A percentile compares a stretch with the other conserved stretches of the same genome.
Evolutionary conservation across 2,329 filamentous ascomycete species (phyloP).

Genomic region (Aspergillus brasiliensis): DNA sequence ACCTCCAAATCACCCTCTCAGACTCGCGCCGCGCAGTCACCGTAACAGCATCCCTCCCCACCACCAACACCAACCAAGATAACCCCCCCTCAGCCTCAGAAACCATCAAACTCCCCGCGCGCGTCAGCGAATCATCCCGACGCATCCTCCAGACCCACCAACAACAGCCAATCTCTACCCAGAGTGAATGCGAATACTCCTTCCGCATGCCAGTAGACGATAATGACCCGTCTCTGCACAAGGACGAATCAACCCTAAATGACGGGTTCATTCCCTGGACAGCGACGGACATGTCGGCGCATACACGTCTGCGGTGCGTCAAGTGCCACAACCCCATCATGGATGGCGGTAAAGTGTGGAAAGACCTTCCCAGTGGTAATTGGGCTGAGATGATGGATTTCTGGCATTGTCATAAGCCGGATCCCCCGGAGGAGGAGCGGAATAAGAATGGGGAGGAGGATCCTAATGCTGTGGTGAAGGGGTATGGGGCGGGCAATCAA

Average conservation of each 20-base stretch:
- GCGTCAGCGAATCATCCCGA: slow-evolving; percentile 33
- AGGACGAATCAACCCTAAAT: neutral
- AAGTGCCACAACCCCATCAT: slow-evolving; percentile 39
- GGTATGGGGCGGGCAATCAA: slow-evolving; percentile 79
- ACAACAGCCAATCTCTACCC: neutral
- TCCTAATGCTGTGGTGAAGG: slow-evolving; percentile 61
- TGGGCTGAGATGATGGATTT: slow-evolving; percentile 99
- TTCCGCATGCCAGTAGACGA: slow-evolving; percentile 56
- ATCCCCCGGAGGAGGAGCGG: slow-evolving; percentile 49
- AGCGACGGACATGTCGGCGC: slow-evolving; percentile 38
- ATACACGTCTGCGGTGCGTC: slow-evolving; percentile 41
- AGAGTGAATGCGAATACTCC: slow-evolving; percentile 43
- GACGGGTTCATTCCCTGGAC: slow-evolving; percentile 43
- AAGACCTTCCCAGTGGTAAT: slow-evolving; percentile 90
- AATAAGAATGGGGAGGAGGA: slow-evolving; percentile 41
- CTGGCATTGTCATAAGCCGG: slow-evolving; percentile 97
- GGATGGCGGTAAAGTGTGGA: slow-evolving; percentile 62
- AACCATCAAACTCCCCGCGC: slow-evolving; percentile 53
- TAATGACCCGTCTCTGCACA: slow-evolving; percentile 15
- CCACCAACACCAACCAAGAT: slow-evolving; percentile 20
- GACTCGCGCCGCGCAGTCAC: slow-evolving; percentile 39
- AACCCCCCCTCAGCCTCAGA: slow-evolving; percentile 18
- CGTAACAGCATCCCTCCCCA: slow-evolving; percentile 35
- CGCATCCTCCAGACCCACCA: slow-evolving; percentile 19
- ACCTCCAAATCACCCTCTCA: slow-evolving; percentile 33